Percentiles rank a stretch among this genome's conserved stretches.
Evolutionary conservation across 2,329 filamentous ascomycete species (phyloP).

Genomic region (Myrmaecium sp.): DNA sequence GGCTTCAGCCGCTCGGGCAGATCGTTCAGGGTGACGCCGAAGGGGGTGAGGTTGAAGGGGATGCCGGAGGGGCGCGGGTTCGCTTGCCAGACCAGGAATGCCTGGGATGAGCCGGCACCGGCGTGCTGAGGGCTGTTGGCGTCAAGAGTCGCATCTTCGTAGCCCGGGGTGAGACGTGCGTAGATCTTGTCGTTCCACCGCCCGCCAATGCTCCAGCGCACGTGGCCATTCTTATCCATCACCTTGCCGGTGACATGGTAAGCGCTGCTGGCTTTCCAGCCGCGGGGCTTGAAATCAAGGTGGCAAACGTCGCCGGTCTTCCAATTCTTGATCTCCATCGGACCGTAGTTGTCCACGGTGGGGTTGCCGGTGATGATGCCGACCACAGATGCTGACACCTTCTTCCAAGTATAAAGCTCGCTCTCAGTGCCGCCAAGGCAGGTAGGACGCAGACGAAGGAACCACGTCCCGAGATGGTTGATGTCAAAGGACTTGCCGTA

Average conservation of each 20-base stretch:
- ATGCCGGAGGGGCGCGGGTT: slow-evolving; percentile 66
- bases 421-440: slow-evolving; percentile 48
- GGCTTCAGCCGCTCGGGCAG: slow-evolving; percentile 65
- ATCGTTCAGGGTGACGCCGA: slow-evolving; percentile 87
- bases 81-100: slow-evolving; percentile 86
- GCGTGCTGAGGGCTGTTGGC: slow-evolving; percentile 20
- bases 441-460: slow-evolving; percentile 64
- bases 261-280: slow-evolving; percentile 87
- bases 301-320: slow-evolving; percentile 81
- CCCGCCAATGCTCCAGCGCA: slow-evolving; percentile 78
- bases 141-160: slow-evolving; percentile 50
- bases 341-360: slow-evolving; percentile 91
- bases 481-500: slow-evolving; percentile 97
- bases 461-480: slow-evolving; percentile 94
- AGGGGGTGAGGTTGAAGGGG: slow-evolving; percentile 93
- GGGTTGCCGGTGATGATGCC: slow-evolving; percentile 96
- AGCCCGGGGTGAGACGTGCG: slow-evolving; percentile 80
- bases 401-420: slow-evolving; percentile 97
- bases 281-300: slow-evolving; percentile 85
- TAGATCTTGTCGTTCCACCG: slow-evolving; percentile 98
- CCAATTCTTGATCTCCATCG: slow-evolving; percentile 96
- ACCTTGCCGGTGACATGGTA: slow-evolving; percentile 82
- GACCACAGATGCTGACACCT: slow-evolving; percentile 92
- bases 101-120: slow-evolving; percentile 45
- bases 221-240: slow-evolving; percentile 58